phyloP scores from a whole-genome alignment of 768 basidiomycete genomes.

The Suillus bovinus region DNA sequence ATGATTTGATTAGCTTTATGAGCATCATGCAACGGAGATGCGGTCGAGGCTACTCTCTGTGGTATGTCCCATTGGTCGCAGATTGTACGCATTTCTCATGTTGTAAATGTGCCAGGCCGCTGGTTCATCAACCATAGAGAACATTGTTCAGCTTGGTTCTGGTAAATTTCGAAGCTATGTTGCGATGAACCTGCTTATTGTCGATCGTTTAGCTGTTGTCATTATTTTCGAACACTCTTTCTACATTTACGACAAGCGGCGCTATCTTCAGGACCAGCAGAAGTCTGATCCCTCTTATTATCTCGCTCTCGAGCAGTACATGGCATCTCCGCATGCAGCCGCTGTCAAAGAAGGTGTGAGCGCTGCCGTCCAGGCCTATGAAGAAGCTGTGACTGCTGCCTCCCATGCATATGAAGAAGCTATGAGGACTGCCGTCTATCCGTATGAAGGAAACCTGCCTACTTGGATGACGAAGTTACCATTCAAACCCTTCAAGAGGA shows the following conservation, averaged over 20 bases:
- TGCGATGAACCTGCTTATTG: not conserved
- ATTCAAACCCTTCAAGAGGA: no score
- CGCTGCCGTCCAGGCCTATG: not conserved
- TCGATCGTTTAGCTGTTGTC: not conserved
- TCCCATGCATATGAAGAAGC: no score
- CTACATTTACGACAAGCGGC: not conserved
- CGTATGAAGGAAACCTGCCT: no score
- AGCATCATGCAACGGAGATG: not conserved
- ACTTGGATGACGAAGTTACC: no score
- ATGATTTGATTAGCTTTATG: not conserved
- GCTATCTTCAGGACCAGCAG: not conserved
- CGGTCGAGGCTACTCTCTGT: not conserved
- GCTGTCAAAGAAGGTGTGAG: not conserved
- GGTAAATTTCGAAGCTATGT: not conserved
- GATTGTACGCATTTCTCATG: not conserved
- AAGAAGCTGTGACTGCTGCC: not conserved
- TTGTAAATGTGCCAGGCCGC: not conserved
- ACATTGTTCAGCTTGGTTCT: not conserved
- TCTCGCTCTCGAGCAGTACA: not conserved
- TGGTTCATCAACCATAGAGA: not conserved
- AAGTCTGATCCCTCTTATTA: not conserved
- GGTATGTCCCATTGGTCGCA: not conserved
- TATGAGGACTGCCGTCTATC: no score
- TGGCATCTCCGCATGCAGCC: not conserved
- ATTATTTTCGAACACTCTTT: not conserved